Base-by-base conservation (phyloP, 352 stramenopile species). In the Thalassiosira livingstoniorum region DNA sequence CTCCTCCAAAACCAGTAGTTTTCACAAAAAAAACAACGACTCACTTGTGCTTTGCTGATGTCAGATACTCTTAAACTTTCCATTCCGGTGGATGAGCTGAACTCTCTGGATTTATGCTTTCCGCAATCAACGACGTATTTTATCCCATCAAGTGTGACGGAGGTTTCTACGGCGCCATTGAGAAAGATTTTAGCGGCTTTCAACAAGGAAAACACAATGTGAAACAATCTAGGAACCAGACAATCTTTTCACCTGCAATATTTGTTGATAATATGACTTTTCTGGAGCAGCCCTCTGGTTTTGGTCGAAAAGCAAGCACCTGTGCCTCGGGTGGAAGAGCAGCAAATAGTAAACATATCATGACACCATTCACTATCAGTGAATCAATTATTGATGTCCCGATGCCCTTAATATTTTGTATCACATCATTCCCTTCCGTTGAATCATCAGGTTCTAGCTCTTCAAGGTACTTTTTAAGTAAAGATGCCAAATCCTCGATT, bases 181-280 rank as follows among this genome's bases (percentile, higher is more conserved):
- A n/a, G n/a, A n/a, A n/a, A n/a, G n/a, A n/a, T n/a, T n/a, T n/a
- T n/a, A n/a, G n/a, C n/a, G n/a, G n/a, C n/a, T n/a, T n/a, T n/a
- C n/a, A n/a, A n/a, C n/a, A n/a, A n/a, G n/a, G n/a, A n/a, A n/a
- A n/a, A n/a, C n/a, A n/a, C n/a, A n/a, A n/a, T n/a, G n/a, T n/a
- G n/a, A n/a, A n/a, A n/a, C n/a, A n/a, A n/a, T n/a, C n/a, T n/a
- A 18, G 42, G 18, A 51, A 51, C 42, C 18, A 51, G 18, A 18
- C 42, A 18, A 51, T 65, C 4, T 3, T 73, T 15, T 96, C 98
- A 90, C 98, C 97, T 13, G 97, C 97, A 84, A 99, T 99, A 86
- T 99, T 99, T 13, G 97, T 99, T n/a, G 96, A 97, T 61, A 99
- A 95, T 77, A 99, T 98, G 65, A 98, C 98, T 84, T 99, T 99